phyloP scores from a whole-genome alignment of 768 basidiomycete genomes.

The Naganishia friedmannii region DNA sequence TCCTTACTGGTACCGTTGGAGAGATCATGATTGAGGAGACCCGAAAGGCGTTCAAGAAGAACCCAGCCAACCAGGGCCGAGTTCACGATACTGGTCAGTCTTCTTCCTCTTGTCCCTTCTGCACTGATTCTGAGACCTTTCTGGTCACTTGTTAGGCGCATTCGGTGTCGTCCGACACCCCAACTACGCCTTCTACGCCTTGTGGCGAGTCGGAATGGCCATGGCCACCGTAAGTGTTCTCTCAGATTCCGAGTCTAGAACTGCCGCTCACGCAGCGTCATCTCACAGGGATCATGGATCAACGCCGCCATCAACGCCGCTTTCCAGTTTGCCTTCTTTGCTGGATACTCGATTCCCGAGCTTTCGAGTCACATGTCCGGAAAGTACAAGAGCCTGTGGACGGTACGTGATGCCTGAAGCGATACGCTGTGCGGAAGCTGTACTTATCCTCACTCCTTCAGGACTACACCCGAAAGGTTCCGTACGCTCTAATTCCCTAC shows the following conservation, averaged over 20 bases:
- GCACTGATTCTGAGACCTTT: background rate
- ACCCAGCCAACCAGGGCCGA: constrained; percentile 35
- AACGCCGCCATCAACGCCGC: constrained; percentile 25
- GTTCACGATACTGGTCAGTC: constrained; percentile 28
- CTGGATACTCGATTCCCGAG: constrained; percentile 29
- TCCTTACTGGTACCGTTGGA: constrained; percentile 32
- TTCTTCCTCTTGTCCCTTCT: background rate
- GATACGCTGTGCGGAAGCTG: background rate
- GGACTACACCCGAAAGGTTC: constrained; percentile 36
- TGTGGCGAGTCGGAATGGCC: constrained; percentile 36
- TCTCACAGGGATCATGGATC: constrained; percentile 28
- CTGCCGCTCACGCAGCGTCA: background rate
- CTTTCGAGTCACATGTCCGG: constrained; percentile 25
- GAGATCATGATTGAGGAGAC: constrained; percentile 35
- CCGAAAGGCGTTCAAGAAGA: constrained; percentile 35
- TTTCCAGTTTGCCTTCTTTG: constrained; percentile 32
- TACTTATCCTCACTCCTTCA: background rate
- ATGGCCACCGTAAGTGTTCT: constrained; percentile 32
- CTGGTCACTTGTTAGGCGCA: background rate
- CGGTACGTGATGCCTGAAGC: background rate
- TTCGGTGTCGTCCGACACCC: constrained; percentile 37
- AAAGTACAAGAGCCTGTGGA: constrained; percentile 28
- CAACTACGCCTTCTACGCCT: constrained; percentile 38
- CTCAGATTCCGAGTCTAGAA: background rate
- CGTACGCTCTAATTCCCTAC: constrained; percentile 37